Percentiles rank a stretch among this genome's conserved stretches.
These are phyloP conservation scores for Areca catechu DNA, from an alignment of 176 grass and related monocot species.

Conservation along the genomic window DNA sequence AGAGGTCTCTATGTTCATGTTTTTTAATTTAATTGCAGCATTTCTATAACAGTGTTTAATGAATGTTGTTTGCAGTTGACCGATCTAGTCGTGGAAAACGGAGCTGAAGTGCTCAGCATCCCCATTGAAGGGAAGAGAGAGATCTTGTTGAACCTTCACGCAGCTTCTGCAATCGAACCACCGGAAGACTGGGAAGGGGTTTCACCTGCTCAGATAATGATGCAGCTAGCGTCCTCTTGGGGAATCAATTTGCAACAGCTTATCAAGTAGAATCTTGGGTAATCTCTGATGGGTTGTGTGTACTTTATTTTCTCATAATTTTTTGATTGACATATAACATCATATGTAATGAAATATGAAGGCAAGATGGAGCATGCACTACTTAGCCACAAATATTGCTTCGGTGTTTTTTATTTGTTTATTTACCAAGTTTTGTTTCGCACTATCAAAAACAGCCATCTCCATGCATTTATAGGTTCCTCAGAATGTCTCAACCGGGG, in stretches of 20 bases:
- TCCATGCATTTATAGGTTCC: too few species aligned
- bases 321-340: conserved; percentile 30
- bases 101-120: conserved; percentile 60
- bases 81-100: conserved; percentile 73
- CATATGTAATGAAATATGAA: conserved; percentile 28
- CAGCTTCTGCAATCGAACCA: conserved; percentile 45
- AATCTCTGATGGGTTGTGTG: conserved; percentile 13
- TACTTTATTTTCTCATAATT: conserved; percentile 36
- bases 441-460: too few species aligned
- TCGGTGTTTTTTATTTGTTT: too few species aligned
- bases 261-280: conserved; percentile 33
- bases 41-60: too few species aligned
- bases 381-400: too few species aligned
- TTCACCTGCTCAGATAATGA: conserved; percentile 78
- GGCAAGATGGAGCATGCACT: conserved; percentile 2
- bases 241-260: conserved; percentile 76
- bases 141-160: conserved; percentile 62
- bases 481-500: too few species aligned
- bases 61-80: conserved; percentile 44
- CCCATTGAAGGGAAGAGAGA: conserved; percentile 55
- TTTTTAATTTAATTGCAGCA: too few species aligned
- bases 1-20: too few species aligned
- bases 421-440: too few species aligned
- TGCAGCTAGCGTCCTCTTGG: conserved; percentile 86
- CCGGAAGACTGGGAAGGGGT: conserved; percentile 84